Evolutionary conservation across 208 protist species (phyloP).

Genomic region (Balamuthia mandrillaris): DNA sequence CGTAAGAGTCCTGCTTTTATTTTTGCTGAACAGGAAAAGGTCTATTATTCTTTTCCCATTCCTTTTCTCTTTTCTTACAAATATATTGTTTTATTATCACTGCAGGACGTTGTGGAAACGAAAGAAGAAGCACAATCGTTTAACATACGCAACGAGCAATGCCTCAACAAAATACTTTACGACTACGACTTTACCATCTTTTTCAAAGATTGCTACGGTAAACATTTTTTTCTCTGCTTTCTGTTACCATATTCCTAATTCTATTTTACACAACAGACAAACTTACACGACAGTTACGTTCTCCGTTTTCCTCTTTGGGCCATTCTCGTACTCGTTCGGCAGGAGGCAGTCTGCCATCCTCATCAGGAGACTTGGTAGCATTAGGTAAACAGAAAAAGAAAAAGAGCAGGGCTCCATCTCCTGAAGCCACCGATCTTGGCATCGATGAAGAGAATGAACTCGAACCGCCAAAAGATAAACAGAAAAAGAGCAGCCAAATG

Average conservation of each 20-base stretch:
- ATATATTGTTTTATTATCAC: neutral
- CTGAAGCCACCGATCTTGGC: neutral
- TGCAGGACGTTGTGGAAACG: neutral
- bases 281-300: too few species aligned
- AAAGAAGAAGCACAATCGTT: neutral
- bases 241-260: neutral
- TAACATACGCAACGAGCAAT: neutral
- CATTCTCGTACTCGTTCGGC: neutral
- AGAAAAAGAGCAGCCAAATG: neutral
- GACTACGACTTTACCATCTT: conserved; percentile 21
- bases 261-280: too few species aligned
- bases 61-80: neutral
- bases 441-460: too few species aligned
- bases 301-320: neutral
- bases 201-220: conserved; percentile 4
- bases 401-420: too few species aligned
- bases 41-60: too few species aligned
- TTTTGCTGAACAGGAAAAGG: neutral
- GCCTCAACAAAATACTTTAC: conserved; percentile 7
- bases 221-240: too few species aligned
- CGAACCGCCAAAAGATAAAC: neutral
- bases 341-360: neutral
- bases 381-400: too few species aligned
- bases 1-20: neutral
- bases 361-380: too few species aligned